phyloP scores from a whole-genome alignment of 2,329 filamentous ascomycete species.

The Penicillium digitatum region DNA sequence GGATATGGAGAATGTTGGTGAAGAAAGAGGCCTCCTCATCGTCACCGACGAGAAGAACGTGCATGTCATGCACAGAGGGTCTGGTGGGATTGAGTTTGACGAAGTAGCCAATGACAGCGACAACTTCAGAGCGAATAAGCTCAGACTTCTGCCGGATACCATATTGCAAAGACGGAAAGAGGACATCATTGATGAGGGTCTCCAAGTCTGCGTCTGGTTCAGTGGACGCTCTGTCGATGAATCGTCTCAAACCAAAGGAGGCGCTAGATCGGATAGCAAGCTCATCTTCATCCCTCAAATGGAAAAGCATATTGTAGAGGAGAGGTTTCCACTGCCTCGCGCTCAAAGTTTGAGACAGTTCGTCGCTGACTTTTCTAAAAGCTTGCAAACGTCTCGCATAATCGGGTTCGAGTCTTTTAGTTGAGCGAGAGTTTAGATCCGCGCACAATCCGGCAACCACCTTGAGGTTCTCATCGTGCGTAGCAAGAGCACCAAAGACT shows the following conservation, averaged over 20 bases:
- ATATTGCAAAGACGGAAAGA: slow-evolving; percentile 72
- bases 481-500: slow-evolving; percentile 67
- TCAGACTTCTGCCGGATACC: slow-evolving; percentile 77
- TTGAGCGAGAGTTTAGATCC: slow-evolving; percentile 75
- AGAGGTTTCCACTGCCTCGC: slow-evolving; percentile 80
- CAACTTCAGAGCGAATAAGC: slow-evolving; percentile 75
- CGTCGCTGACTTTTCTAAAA: slow-evolving; percentile 67
- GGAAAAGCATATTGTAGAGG: slow-evolving; percentile 84
- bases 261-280: slow-evolving; percentile 81
- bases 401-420: slow-evolving; percentile 72
- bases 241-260: slow-evolving; percentile 72
- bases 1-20: slow-evolving; percentile 84
- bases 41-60: slow-evolving; percentile 62
- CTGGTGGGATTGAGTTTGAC: slow-evolving; percentile 67
- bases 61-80: slow-evolving; percentile 69
- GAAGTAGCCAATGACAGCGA: slow-evolving; percentile 74
- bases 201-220: slow-evolving; percentile 48
- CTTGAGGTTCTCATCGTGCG: slow-evolving; percentile 57
- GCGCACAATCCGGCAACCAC: slow-evolving; percentile 67
- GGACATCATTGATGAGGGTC: slow-evolving; percentile 57
- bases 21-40: slow-evolving; percentile 87
- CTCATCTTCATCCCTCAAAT: slow-evolving; percentile 80
- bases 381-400: slow-evolving; percentile 77
- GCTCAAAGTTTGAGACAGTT: slow-evolving; percentile 57
- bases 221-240: slow-evolving; percentile 60